phyloP scores from a whole-genome alignment of 202 grass and related monocot genomes.

The Setaria viridis region DNA sequence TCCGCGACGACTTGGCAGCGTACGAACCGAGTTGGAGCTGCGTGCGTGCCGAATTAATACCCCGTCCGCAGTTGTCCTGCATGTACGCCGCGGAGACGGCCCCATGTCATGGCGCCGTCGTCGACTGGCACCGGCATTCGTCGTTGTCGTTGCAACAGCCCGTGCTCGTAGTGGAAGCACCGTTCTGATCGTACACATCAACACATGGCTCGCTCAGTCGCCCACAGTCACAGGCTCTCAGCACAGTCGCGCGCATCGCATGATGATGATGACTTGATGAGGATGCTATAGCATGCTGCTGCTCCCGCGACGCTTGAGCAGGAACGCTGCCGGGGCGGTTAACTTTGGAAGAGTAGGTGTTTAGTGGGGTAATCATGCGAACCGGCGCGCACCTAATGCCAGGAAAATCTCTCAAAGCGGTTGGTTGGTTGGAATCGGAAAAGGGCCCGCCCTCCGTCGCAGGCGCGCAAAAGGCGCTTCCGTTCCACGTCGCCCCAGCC shows the following conservation, averaged over 20 bases:
- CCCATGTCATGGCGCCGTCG: not conserved
- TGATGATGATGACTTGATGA: too few relatives aligned
- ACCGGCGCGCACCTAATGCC: slow-evolving; percentile 40
- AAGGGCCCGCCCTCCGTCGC: not conserved
- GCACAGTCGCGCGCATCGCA: too few relatives aligned
- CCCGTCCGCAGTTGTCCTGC: too few relatives aligned
- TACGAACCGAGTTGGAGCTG: not conserved
- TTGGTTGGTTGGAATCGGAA: slow-evolving; percentile 31
- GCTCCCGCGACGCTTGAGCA: slow-evolving; percentile 14
- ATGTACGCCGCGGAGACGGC: too few relatives aligned
- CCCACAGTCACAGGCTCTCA: too few relatives aligned
- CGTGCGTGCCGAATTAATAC: not conserved
- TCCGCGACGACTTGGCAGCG: too few relatives aligned
- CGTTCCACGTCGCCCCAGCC: slow-evolving; percentile 11
- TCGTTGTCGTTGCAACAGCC: too few relatives aligned
- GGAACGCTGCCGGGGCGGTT: not conserved
- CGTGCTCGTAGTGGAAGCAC: too few relatives aligned
- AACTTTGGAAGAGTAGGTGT: slow-evolving; percentile 11
- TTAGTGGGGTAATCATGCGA: slow-evolving; percentile 53
- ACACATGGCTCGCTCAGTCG: not conserved
- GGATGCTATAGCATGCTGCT: not conserved
- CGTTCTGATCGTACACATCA: not conserved
- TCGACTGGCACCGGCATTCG: too few relatives aligned
- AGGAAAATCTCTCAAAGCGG: slow-evolving; percentile 33
- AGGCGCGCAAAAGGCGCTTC: slow-evolving; percentile 21